Conservation (phyloP, 2,329 filamentous ascomycete species). For the Aspergillus ruber region DNA sequence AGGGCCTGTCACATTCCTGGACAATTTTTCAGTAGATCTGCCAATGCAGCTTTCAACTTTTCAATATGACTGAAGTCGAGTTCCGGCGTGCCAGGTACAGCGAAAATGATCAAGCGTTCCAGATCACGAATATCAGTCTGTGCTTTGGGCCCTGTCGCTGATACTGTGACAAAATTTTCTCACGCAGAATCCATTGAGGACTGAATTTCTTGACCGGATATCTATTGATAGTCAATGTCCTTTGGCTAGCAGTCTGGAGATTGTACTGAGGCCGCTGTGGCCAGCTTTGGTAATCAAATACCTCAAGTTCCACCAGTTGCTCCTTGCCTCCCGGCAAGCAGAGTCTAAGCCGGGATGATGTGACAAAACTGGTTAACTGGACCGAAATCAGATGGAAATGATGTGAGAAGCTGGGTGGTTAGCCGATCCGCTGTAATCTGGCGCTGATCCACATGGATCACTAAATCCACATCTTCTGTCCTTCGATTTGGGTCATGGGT, state of each 20-base stretch:
- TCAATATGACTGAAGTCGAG: constrained; percentile 13
- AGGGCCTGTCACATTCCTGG: constrained; percentile 7
- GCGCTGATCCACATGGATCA: background rate
- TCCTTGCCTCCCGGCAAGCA: background rate
- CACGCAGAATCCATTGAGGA: constrained; percentile 14
- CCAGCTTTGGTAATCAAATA: constrained; percentile 4
- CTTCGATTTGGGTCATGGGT: background rate
- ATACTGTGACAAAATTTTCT: constrained; percentile 15
- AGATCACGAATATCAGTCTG: constrained; percentile 10
- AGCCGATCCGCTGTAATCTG: background rate
- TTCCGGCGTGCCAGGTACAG: constrained; percentile 4
- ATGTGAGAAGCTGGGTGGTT: background rate
- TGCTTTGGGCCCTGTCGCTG: constrained; percentile 12
- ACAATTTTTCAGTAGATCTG: constrained; percentile 9
- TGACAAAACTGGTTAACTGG: background rate
- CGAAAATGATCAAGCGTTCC: background rate
- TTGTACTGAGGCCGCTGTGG: constrained; percentile 14
- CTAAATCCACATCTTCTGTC: background rate
- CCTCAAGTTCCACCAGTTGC: background rate
- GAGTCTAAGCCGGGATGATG: background rate
- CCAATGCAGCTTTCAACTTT: constrained; percentile 9
- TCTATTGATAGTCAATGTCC: constrained; percentile 7
- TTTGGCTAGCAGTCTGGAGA: constrained; percentile 5
- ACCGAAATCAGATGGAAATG: background rate
- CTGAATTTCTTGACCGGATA: constrained; percentile 9